Base-by-base conservation (phyloP, 1,139 yeast species). In the Tardiomyces digboiensis region DNA sequence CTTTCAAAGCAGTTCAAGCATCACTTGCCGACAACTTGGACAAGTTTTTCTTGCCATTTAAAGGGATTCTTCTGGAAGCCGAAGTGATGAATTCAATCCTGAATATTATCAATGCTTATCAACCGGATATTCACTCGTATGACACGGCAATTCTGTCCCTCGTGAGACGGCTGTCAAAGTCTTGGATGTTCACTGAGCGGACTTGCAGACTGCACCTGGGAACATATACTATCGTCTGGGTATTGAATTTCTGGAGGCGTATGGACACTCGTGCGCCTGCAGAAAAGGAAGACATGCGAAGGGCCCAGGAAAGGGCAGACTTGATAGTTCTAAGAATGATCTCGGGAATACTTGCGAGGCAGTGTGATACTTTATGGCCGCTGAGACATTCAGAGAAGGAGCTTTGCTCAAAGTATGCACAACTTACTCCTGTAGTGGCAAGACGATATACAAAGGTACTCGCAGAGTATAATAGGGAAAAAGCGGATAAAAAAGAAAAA, bases 81-180 rank as follows among this genome's bases (percentile, higher is more conserved):
- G 58, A 54, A 26, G 46, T 54, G 39, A 54, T 60, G 12, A 56
- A 54, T 41, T 47, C 54, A 41, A 46, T 59, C 37, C 53, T 60
- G 39, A 61, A 60, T 16, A 49, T 58, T 14, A 53, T 55, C 13
- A 62, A 59, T 39, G 40, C 62, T 2, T 52, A 59, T 21, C 49
- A 57, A 36, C 42, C 46, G 12, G 58, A 53, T 39, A 49, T 52
- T 22, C 56, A 77, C 52, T 74, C 71, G 52, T 67, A 80, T 41
- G 68, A 78, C 42, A 68, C 79, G 39, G 71, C 76, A 40, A 79
- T 82, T 52, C 64, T 84, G 47, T 62, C 81, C 42, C 70, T 83
- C 50, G 68, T 80, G 47, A 76, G 79, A 56, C 69, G 83, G 44
- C 64, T 82, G 37, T 71, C 82, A 42, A 71, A 70, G 37, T 67